These are phyloP conservation scores for Talaromyces sp. DNA, from an alignment of 2,329 filamentous ascomycete species.

Conservation along the genomic window DNA sequence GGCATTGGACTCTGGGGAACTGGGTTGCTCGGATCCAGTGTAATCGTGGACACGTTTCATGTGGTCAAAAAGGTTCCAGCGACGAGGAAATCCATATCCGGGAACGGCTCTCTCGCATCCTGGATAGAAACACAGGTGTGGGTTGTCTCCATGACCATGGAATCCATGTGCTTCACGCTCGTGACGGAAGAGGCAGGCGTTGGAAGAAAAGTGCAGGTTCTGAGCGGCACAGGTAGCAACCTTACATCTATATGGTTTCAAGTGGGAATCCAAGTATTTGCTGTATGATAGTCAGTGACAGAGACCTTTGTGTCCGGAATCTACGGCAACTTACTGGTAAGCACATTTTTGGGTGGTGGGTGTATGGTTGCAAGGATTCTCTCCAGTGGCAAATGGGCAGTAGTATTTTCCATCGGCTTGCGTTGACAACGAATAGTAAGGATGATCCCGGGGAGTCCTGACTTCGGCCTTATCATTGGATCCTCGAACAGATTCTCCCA, in stretches of 20 bases:
- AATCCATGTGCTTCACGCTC: constrained; percentile 94
- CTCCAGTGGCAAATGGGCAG: constrained; percentile 72
- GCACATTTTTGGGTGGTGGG: constrained; percentile 97
- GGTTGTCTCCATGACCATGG: constrained; percentile 90
- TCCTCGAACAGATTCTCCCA: constrained; percentile 30
- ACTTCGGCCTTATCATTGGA: constrained; percentile 36
- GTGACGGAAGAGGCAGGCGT: constrained; percentile 87
- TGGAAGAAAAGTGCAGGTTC: constrained; percentile 89
- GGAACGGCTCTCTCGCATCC: constrained; percentile 78
- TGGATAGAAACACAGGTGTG: constrained; percentile 80
- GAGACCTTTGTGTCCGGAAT: constrained; percentile 9
- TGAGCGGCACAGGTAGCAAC: constrained; percentile 73
- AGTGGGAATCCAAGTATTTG: constrained; percentile 94
- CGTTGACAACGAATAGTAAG: constrained; percentile 39
- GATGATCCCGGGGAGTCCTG: constrained; percentile 39
- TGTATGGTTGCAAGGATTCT: constrained; percentile 75
- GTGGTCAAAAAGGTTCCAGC: constrained; percentile 95
- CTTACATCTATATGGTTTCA: constrained; percentile 96
- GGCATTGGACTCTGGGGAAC: constrained; percentile 35
- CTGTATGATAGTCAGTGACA: constrained; percentile 44
- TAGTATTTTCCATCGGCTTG: constrained; percentile 75
- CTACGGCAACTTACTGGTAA: constrained; percentile 72
- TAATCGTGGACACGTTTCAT: constrained; percentile 88
- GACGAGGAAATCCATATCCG: constrained; percentile 86
- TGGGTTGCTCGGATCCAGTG: constrained; percentile 39